Conservation (phyloP, 2,329 filamentous ascomycete genomes). For the Sporothrix sp. region DNA sequence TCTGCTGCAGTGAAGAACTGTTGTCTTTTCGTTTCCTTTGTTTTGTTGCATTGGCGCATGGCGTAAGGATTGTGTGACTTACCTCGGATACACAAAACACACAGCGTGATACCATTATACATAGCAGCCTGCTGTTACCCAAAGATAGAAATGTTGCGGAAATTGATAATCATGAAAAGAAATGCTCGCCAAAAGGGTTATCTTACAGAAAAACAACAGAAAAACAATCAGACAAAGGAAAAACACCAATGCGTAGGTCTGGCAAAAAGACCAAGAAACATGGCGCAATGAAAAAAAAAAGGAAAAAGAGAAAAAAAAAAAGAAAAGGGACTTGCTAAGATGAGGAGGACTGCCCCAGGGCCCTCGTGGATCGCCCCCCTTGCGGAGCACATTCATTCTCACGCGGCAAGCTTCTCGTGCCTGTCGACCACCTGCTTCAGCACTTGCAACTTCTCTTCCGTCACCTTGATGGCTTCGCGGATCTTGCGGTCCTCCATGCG, state of each 20-base stretch:
- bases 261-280: not conserved
- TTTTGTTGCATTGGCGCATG: not conserved
- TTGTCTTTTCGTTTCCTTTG: not conserved
- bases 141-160: no score
- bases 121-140: not conserved
- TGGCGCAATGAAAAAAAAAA: not conserved
- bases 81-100: no score
- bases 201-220: slow-evolving; percentile 2
- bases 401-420: slow-evolving; percentile 21
- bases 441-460: slow-evolving; percentile 71
- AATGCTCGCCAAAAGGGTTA: slow-evolving; percentile 5
- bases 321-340: not conserved
- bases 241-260: not conserved
- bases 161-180: not conserved
- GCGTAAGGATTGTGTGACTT: not conserved
- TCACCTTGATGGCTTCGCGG: slow-evolving; percentile 71
- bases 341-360: not conserved
- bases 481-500: slow-evolving; percentile 65
- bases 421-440: slow-evolving; percentile 64
- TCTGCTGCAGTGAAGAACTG: slow-evolving; percentile 20
- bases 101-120: not conserved
- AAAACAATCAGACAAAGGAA: not conserved
- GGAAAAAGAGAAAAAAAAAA: not conserved
- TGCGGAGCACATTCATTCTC: slow-evolving; percentile 19
- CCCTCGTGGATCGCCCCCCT: not conserved